Percentiles rank a stretch among this genome's conserved stretches.
These are phyloP conservation scores for Tilletia caries DNA, from an alignment of 1,284 basidiomycete genomes.

Conservation along the genomic window DNA sequence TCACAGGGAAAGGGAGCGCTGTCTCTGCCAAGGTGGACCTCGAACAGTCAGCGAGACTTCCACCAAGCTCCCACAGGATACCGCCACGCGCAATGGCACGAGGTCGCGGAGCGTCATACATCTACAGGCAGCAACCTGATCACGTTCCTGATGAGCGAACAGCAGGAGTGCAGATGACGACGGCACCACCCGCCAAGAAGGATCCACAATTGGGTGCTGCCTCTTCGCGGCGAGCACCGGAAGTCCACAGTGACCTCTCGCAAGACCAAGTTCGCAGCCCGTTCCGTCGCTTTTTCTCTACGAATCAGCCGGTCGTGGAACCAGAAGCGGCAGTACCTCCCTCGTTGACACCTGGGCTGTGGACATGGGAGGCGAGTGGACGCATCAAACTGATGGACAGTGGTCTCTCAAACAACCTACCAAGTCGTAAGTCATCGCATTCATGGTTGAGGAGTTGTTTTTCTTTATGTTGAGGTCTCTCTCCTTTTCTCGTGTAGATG, in stretches of 20 bases:
- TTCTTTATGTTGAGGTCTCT: neutral
- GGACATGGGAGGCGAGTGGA: slow-evolving; percentile 31
- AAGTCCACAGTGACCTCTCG: neutral
- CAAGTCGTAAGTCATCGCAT: slow-evolving; percentile 27
- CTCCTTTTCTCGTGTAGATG: slow-evolving; percentile 19
- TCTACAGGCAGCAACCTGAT: neutral
- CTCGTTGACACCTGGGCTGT: neutral
- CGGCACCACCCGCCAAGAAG: neutral
- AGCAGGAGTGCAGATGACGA: neutral
- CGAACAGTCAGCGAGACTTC: neutral
- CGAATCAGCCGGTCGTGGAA: neutral
- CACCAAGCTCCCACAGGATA: neutral
- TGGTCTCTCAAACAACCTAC: slow-evolving; percentile 51
- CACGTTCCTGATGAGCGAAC: neutral
- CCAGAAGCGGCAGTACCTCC: neutral
- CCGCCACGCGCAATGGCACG: slow-evolving; percentile 6
- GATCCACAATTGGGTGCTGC: neutral
- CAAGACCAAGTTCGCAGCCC: neutral
- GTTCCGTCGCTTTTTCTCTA: neutral
- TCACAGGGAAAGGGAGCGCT: neutral
- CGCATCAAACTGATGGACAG: slow-evolving; percentile 47
- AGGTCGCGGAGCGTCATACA: neutral
- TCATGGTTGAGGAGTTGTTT: neutral
- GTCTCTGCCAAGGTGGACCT: neutral
- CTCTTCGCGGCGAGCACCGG: neutral